Evolutionary conservation across 805 yeast species (phyloP).

Genomic region (Starmerella roubikii): DNA sequence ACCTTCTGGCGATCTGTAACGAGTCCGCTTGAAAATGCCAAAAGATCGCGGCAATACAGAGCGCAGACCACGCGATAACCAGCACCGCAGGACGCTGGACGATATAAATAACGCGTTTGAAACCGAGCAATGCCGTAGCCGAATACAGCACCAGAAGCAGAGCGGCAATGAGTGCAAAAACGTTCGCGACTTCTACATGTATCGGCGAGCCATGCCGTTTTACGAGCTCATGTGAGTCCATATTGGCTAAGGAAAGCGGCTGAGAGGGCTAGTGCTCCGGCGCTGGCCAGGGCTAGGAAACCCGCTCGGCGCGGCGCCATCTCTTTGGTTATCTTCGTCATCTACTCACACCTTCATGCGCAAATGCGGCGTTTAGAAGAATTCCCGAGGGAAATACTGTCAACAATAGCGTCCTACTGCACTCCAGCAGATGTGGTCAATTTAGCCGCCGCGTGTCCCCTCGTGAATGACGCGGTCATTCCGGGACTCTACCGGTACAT

Average conservation of each 20-base stretch:
- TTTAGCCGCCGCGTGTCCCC: slow-evolving; percentile 22
- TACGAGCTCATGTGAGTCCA: slow-evolving; percentile 1
- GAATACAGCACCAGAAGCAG: slow-evolving; percentile 14
- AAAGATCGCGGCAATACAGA: slow-evolving; percentile 8
- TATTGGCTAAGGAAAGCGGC: no score
- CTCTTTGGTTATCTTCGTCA: no score
- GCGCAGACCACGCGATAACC: slow-evolving; percentile 6
- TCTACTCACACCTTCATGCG: no score
- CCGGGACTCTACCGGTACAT: slow-evolving; percentile 23
- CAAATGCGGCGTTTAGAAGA: no score
- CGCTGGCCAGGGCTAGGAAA: no score
- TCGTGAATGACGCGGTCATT: slow-evolving; percentile 17
- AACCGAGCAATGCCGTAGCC: not conserved
- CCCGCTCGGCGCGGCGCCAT: no score
- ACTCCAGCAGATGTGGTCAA: slow-evolving; percentile 26
- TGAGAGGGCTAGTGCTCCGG: no score
- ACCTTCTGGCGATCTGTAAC: slow-evolving; percentile 49
- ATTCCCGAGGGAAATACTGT: slow-evolving; percentile 24
- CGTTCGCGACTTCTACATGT: slow-evolving; percentile 16
- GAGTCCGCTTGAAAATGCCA: slow-evolving; percentile 8
- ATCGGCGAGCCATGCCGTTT: slow-evolving; percentile 17
- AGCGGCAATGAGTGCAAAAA: slow-evolving; percentile 8
- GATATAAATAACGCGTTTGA: slow-evolving; percentile 1
- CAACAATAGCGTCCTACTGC: slow-evolving; percentile 21
- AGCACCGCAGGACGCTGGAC: slow-evolving; percentile 8